phyloP scores from a whole-genome alignment of 345 rosid species.

The Citropsis articulata region DNA sequence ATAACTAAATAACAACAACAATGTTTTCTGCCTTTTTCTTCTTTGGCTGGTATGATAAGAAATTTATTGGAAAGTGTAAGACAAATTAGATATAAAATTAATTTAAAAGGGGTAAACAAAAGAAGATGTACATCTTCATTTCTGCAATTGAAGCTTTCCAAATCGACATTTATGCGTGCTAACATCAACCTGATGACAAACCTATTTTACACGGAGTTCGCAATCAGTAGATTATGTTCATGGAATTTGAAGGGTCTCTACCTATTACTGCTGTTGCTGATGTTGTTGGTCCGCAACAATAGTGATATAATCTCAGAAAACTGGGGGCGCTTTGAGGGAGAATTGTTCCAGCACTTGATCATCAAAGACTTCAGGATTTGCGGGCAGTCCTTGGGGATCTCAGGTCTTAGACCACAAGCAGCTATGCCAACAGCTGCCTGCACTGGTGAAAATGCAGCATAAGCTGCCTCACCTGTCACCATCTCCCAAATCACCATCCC shows the following conservation, averaged over 20 bases:
- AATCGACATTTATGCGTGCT: constrained; percentile 15
- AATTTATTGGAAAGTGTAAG: neutral
- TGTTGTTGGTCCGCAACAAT: constrained; percentile 46
- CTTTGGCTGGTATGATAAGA: neutral
- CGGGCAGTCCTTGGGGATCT: constrained; percentile 93
- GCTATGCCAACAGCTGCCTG: constrained; percentile 98
- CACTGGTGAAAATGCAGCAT: constrained; percentile 82
- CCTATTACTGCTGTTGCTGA: constrained; percentile 34
- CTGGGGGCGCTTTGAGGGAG: constrained; percentile 78
- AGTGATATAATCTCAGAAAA: constrained; percentile 60
- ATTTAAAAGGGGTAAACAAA: neutral
- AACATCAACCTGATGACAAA: constrained; percentile 1
- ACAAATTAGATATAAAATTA: neutral
- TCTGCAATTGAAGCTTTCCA: constrained; percentile 16
- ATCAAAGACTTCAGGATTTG: constrained; percentile 62
- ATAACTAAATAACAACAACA: neutral
- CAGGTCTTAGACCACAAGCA: constrained; percentile 92
- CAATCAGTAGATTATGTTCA: neutral
- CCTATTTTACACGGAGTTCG: neutral
- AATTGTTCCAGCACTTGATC: constrained; percentile 82
- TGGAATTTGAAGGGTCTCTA: constrained; percentile 23
- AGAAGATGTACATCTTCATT: constrained; percentile 17
- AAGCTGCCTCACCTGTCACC: constrained; percentile 92
- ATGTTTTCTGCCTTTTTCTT: neutral
- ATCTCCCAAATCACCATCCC: constrained; percentile 98